Evolutionary conservation across 495 filamentous ascomycete species (phyloP).

Genomic region (Penicillium crystallinum): DNA sequence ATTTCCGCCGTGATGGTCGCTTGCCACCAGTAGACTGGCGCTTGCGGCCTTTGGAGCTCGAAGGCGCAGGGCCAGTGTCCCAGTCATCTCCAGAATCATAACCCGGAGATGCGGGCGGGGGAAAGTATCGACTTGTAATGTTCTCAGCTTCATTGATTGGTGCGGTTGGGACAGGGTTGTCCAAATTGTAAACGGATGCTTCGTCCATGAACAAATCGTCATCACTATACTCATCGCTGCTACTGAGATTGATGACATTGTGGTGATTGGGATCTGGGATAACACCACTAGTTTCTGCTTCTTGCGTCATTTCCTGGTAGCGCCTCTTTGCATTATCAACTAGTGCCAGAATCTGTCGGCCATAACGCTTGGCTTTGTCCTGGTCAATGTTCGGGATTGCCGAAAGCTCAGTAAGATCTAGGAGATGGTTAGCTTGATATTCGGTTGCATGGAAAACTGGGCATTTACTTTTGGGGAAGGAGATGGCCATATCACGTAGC

Average conservation of each 20-base stretch:
- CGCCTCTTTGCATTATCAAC: conserved; percentile 50
- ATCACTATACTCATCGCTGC: conserved; percentile 55
- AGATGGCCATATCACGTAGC: conserved; percentile 78
- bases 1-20: conserved; percentile 27
- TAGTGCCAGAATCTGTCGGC: conserved; percentile 59
- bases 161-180: conserved; percentile 17
- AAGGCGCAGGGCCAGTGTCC: conserved; percentile 14
- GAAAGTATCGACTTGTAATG: conserved; percentile 46
- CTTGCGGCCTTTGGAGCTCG: conserved; percentile 24
- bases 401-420: conserved; percentile 51
- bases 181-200: conserved; percentile 31
- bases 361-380: conserved; percentile 67
- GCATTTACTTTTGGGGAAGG: conserved; percentile 57
- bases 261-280: conserved; percentile 54
- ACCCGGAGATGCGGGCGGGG: conserved; percentile 21
- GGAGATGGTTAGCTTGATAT: conserved; percentile 1
- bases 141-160: conserved; percentile 2
- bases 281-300: conserved; percentile 41
- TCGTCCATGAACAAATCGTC: conserved; percentile 40
- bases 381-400: conserved; percentile 63
- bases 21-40: conserved; percentile 20
- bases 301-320: conserved; percentile 55
- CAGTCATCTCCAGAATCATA: conserved; percentile 24
- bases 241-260: conserved; percentile 64
- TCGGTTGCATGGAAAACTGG: not conserved